Conservation (phyloP, 148 eudicot species). For the Heliamphora exappendiculata region DNA sequence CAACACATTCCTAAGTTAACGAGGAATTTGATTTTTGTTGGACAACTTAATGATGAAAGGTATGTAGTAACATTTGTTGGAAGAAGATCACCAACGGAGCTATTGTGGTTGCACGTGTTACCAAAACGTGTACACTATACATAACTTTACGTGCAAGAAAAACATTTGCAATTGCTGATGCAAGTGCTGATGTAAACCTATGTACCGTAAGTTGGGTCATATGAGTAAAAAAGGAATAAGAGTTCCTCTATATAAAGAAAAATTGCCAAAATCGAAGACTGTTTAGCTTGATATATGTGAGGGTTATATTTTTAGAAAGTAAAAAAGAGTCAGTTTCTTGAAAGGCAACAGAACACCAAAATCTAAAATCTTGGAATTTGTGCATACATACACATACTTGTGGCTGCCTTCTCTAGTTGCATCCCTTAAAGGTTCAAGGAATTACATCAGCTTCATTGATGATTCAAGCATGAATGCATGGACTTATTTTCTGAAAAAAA, state of each 20-base stretch:
- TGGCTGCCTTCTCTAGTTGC: neutral
- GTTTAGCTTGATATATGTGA: neutral
- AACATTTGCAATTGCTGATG: neutral
- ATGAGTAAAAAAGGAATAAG: conserved; percentile 9
- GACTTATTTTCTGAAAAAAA: neutral
- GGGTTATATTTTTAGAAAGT: neutral
- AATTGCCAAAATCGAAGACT: neutral
- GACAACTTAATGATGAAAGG: neutral
- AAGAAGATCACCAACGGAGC: no score
- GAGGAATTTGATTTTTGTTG: neutral
- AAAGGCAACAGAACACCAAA: neutral
- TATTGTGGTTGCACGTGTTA: no score
- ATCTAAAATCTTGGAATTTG: neutral
- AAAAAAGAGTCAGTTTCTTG: neutral
- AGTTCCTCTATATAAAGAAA: neutral
- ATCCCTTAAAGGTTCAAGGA: neutral
- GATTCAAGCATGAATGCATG: neutral
- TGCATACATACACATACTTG: neutral
- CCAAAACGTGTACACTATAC: no score
- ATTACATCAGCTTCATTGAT: neutral
- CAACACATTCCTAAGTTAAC: neutral
- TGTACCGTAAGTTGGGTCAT: neutral
- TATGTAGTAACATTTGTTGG: neutral
- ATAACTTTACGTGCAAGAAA: no score
- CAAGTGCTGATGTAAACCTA: no score